phyloP scores from a whole-genome alignment of 225 moss, liverwort and hornwort genomes.

The Straminergon stramineum region DNA sequence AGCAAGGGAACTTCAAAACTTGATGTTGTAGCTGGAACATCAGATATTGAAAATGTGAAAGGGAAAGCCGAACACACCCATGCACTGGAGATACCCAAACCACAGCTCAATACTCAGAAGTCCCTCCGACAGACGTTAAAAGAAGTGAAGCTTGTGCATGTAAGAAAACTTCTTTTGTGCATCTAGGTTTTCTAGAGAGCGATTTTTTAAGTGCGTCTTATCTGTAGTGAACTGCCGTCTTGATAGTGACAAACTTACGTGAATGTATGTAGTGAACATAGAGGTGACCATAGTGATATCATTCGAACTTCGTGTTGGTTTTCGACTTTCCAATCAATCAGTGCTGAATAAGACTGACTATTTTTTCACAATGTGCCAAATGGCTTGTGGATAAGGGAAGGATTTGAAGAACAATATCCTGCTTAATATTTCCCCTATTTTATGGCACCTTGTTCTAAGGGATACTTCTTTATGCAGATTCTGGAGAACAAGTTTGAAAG shows the following conservation, averaged over 20 bases:
- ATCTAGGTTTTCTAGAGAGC: neutral
- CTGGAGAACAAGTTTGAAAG: slow-evolving; percentile 46
- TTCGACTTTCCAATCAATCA: neutral
- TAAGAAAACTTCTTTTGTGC: slow-evolving; percentile 11
- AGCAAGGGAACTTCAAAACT: slow-evolving; percentile 2
- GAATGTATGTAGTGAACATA: neutral
- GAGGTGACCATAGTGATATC: neutral
- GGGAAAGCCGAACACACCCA: neutral
- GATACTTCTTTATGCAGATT: slow-evolving; percentile 35
- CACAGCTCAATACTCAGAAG: slow-evolving; percentile 38
- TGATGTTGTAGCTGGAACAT: slow-evolving; percentile 5
- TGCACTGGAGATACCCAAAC: slow-evolving; percentile 4
- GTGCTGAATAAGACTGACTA: neutral
- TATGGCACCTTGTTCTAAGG: neutral
- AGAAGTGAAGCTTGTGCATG: slow-evolving; percentile 86
- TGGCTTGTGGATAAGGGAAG: neutral
- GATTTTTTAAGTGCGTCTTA: neutral
- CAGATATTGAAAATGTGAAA: slow-evolving; percentile 18
- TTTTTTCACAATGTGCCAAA: neutral
- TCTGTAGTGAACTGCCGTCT: neutral
- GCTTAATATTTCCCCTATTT: neutral
- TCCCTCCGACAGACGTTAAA: slow-evolving; percentile 58
- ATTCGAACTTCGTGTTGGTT: neutral
- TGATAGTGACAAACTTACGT: neutral
- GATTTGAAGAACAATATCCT: neutral